Evolutionary conservation across 768 basidiomycete species (phyloP), one percentile per base, ranked within the genome.

Genomic region (Termitomyces sp.): DNA sequence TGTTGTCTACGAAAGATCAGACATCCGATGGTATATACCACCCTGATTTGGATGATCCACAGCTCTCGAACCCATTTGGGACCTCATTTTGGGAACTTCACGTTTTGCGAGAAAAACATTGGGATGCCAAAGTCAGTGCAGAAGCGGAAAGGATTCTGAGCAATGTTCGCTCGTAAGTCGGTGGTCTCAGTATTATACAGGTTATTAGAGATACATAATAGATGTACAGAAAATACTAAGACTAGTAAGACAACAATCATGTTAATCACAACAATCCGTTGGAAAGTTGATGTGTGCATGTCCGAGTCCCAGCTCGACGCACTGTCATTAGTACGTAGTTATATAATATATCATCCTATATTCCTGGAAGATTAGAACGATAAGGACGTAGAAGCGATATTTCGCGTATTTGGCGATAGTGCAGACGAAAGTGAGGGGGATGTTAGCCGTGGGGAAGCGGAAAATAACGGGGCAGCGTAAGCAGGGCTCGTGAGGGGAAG

Each of bases 1-100:
- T 99, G 64, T 76, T 99, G 31, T 85, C 88, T 56, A 92, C 94
- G 0, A 93, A 94, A 65, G 97, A 98, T 74, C 81, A 94, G 60
- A 84, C 84, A 37, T 83, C 81, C 56, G 89, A 95, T 72, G 97
- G 97, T 4, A 79, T 92, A 34, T 97, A 96, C 73, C 83, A 88
- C 32, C 83, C 90, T 0, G 88, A 94, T 56, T 77, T 96, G 48
- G 91, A 96, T 68, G 96, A 98, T 75, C 95, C 95, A 52, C 88
- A 93, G 68, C 77, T 94, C 36, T 84, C 83, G 67, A 85, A 88
- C 72, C 83, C 93, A 40, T 93, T 96, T 69, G 91, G 87, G 52
- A 88, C 92, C 37, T 90, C 85, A 49, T 88, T 94, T 67, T 98
- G 87, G 83, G 97, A 99, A 76, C 74, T 96, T 59, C 76, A 88